Base-by-base conservation (phyloP, 192 early-diverging fungal species). In the Coemansia sp. region DNA sequence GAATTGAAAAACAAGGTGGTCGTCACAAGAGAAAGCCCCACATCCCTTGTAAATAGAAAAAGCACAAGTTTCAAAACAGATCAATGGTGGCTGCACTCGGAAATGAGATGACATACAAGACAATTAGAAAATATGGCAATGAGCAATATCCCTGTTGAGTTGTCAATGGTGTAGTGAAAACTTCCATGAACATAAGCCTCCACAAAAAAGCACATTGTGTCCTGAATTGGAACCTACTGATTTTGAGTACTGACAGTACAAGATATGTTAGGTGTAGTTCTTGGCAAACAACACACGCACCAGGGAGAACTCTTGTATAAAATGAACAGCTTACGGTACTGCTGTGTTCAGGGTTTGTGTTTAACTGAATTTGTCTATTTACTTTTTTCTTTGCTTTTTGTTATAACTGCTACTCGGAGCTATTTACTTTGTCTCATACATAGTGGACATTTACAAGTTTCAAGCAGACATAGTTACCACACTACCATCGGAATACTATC, bases 381-480 rank as follows among this genome's bases (percentile, higher is more conserved):
- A 52, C 34, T 25, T 52, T 62, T 61, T 9, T n/a, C 23, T 30
- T 28, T 28, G 7, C 55, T 62, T n/a, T n/a, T n/a, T n/a, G n/a
- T n/a, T n/a, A n/a, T n/a, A n/a, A n/a, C n/a, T n/a, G n/a, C n/a
- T n/a, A n/a, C n/a, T n/a, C n/a, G n/a, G n/a, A n/a, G n/a, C n/a
- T n/a, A n/a, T n/a, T n/a, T n/a, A n/a, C n/a, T n/a, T n/a, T n/a
- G n/a, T n/a, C n/a, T n/a, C n/a, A n/a, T n/a, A n/a, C n/a, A n/a
- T n/a, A n/a, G n/a, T n/a, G n/a, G n/a, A n/a, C n/a, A n/a, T n/a
- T n/a, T n/a, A n/a, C n/a, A n/a, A n/a, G n/a, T n/a, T n/a, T n/a
- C n/a, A n/a, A n/a, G n/a, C n/a, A n/a, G n/a, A n/a, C n/a, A n/a
- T n/a, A n/a, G n/a, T n/a, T n/a, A n/a, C n/a, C n/a, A n/a, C n/a